Evolutionary conservation across 805 yeast species (phyloP).

Genomic region (Ogataea allantospora): DNA sequence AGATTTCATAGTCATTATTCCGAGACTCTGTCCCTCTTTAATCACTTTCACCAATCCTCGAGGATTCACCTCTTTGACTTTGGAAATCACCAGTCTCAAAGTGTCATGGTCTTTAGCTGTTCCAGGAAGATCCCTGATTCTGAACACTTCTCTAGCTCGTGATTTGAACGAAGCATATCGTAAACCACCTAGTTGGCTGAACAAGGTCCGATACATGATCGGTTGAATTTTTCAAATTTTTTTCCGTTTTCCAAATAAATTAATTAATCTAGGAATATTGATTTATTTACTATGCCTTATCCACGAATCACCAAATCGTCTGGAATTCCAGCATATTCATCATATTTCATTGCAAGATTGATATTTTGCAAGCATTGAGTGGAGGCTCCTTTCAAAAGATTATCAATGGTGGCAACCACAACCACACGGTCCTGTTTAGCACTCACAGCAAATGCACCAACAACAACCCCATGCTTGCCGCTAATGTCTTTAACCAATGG

Average conservation of each 20-base stretch:
- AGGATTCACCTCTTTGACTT: conserved; percentile 16
- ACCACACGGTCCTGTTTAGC: conserved; percentile 88
- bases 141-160: background rate
- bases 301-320: conserved; percentile 56
- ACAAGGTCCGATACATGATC: background rate
- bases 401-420: conserved; percentile 92
- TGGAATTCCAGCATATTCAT: conserved; percentile 95
- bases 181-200: background rate
- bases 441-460: conserved; percentile 95
- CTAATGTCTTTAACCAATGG: conserved; percentile 89
- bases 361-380: conserved; percentile 97
- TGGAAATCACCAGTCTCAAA: conserved; percentile 20
- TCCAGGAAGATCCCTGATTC: conserved; percentile 18
- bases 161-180: background rate
- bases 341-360: conserved; percentile 84
- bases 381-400: conserved; percentile 95
- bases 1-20: conserved; percentile 11
- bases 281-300: too few species aligned
- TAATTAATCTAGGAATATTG: too few species aligned
- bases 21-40: conserved; percentile 16
- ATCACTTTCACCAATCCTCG: conserved; percentile 24
- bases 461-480: conserved; percentile 91
- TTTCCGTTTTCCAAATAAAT: background rate
- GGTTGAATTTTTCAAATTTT: conserved; percentile 3
- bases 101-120: conserved; percentile 31